Conservation (phyloP, 768 basidiomycete species). For the Scleroderma bovista region DNA sequence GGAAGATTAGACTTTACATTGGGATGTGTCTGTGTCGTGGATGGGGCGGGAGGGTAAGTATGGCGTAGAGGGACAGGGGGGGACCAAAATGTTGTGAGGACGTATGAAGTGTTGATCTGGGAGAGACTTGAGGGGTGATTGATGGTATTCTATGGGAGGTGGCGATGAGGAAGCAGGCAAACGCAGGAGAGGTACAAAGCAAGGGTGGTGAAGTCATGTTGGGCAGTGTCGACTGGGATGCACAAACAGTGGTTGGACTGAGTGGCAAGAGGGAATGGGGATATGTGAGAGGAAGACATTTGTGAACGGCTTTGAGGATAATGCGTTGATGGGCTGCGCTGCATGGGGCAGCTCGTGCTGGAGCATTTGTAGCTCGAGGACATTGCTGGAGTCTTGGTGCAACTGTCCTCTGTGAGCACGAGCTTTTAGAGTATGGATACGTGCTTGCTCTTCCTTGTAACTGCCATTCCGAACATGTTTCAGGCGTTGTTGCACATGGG, state of each 20-base stretch:
- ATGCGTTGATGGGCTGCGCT: constrained; percentile 41
- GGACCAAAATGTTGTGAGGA: constrained; percentile 9
- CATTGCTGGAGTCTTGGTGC: no score
- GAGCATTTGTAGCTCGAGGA: constrained; percentile 66
- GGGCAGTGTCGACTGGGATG: not conserved
- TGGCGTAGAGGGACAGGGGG: constrained; percentile 3
- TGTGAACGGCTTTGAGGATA: constrained; percentile 35
- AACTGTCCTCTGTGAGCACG: no score
- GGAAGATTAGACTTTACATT: constrained; percentile 4
- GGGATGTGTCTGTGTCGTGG: not conserved
- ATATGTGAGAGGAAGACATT: constrained; percentile 46
- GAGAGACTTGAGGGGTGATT: not conserved
- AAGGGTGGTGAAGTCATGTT: not conserved
- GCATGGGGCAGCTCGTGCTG: constrained; percentile 59
- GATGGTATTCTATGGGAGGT: no score
- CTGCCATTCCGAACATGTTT: no score
- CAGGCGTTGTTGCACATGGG: no score
- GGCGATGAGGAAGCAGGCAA: no score
- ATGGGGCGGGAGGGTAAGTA: not conserved
- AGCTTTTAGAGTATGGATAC: no score
- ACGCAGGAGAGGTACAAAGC: no score
- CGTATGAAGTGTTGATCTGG: not conserved
- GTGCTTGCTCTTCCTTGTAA: no score
- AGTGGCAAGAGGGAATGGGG: constrained; percentile 63
- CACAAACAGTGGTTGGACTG: constrained; percentile 21